These are phyloP conservation scores for Rhizopogon vesiculosus DNA, from an alignment of 768 basidiomycete species.

Conservation along the genomic window DNA sequence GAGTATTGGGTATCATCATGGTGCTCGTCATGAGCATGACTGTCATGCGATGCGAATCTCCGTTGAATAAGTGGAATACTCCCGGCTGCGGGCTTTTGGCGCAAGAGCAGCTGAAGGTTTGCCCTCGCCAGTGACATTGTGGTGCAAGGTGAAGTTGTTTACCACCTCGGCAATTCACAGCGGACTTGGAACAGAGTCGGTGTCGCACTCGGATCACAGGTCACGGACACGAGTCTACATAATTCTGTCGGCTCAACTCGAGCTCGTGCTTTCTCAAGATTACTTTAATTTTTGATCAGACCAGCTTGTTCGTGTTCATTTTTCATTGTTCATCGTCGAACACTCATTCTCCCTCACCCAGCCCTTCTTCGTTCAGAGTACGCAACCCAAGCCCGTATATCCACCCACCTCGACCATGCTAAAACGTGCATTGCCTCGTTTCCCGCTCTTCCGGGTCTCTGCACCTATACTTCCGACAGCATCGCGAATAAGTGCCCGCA, in stretches of 20 bases:
- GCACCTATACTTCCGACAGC: constrained; percentile 47
- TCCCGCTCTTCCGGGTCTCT: constrained; percentile 42
- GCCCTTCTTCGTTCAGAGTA: neutral
- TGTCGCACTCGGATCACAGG: neutral
- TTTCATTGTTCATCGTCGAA: neutral
- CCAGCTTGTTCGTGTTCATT: neutral
- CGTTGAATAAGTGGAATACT: constrained; percentile 28
- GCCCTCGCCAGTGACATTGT: constrained; percentile 43
- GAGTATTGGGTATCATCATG: constrained; percentile 40
- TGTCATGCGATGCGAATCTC: constrained; percentile 39
- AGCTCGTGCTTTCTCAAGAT: too few species aligned
- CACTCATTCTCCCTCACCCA: neutral
- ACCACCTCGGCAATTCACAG: constrained; percentile 7
- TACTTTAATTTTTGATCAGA: too few species aligned
- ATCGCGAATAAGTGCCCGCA: constrained; percentile 29
- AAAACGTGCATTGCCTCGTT: constrained; percentile 37
- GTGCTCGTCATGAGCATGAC: constrained; percentile 37
- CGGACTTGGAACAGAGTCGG: neutral
- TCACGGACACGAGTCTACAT: neutral
- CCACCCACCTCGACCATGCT: constrained; percentile 23
- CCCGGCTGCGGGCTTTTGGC: constrained; percentile 26
- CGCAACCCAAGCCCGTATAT: neutral
- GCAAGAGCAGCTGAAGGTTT: constrained; percentile 27
- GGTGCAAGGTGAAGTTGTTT: constrained; percentile 6
- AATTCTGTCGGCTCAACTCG: too few species aligned